Conservation (phyloP, 441 rosid genomes). For the Melastoma candidum region DNA sequence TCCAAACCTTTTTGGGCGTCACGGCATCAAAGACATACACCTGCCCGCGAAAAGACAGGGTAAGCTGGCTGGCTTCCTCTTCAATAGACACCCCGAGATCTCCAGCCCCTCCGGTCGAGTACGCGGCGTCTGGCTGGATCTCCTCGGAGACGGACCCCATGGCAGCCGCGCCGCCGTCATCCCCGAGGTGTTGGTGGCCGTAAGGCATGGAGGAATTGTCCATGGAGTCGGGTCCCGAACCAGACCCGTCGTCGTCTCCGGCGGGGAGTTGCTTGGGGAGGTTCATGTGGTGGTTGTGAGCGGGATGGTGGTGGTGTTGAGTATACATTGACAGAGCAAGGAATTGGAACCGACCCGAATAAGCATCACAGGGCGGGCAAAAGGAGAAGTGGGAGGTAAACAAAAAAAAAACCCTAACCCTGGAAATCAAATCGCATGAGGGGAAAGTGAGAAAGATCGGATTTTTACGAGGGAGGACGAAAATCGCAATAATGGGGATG, state of each 20-base stretch:
- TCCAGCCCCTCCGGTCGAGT: constrained; percentile 24
- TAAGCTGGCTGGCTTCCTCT: constrained; percentile 59
- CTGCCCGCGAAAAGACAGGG: constrained; percentile 86
- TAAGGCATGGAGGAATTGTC: constrained; percentile 11
- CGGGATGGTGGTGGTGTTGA: constrained; percentile 39
- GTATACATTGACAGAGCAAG: background rate
- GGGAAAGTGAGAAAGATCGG: no score
- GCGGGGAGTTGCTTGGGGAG: constrained; percentile 40
- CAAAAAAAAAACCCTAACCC: constrained; percentile 15
- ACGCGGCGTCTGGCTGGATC: constrained; percentile 46
- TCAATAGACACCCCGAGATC: constrained; percentile 30
- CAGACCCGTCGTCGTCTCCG: constrained; percentile 25
- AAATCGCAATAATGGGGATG: no score
- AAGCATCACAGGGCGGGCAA: constrained; percentile 26
- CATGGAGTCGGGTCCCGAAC: constrained; percentile 13
- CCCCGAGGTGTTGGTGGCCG: constrained; percentile 19
- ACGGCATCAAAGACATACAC: constrained; percentile 87
- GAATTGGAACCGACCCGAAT: background rate
- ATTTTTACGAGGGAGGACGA: no score
- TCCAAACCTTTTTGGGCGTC: constrained; percentile 63
- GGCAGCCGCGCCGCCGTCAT: constrained; percentile 34
- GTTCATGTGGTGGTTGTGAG: constrained; percentile 48
- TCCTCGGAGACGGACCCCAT: constrained; percentile 43
- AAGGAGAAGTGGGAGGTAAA: no score
- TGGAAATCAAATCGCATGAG: constrained; percentile 3